Conservation (phyloP, 2,329 filamentous ascomycete genomes). For the Sarocladium brachiariae region DNA sequence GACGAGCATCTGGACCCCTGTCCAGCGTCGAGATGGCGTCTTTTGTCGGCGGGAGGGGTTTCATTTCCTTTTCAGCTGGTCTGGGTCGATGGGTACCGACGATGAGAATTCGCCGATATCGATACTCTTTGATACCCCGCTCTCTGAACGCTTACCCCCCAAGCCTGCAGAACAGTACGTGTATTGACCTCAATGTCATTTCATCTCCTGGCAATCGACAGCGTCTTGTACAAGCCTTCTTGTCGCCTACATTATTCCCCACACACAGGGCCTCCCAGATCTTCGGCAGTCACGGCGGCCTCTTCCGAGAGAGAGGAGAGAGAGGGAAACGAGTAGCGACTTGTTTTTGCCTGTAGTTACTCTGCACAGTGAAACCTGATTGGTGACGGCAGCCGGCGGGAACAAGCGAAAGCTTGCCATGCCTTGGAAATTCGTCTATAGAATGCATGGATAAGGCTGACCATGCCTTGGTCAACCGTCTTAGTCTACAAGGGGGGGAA, state of each 20-base stretch:
- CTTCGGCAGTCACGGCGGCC: constrained; percentile 1
- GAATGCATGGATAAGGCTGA: constrained; percentile 7
- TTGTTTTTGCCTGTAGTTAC: too few species aligned
- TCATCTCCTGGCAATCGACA: not conserved
- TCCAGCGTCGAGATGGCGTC: not conserved
- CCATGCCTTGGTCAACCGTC: not conserved
- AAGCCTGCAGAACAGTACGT: too few species aligned
- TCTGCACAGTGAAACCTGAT: not conserved
- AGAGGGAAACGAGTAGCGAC: too few species aligned
- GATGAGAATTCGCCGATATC: not conserved
- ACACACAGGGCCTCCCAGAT: not conserved
- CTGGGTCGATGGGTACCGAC: not conserved
- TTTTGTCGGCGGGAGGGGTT: too few species aligned
- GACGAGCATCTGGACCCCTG: not conserved
- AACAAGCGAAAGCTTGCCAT: too few species aligned
- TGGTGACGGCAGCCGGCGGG: not conserved
- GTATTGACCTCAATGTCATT: not conserved
- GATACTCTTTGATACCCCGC: too few species aligned
- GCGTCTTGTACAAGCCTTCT: not conserved
- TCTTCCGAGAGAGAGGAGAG: not conserved
- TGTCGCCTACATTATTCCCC: not conserved
- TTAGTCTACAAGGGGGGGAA: not conserved
- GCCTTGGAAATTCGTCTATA: constrained; percentile 7
- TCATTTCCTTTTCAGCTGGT: constrained; percentile 4
- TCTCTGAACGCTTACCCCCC: too few species aligned